Percentiles rank a stretch among this genome's conserved stretches.
phyloP scores from a whole-genome alignment of 306 rosid genomes.

The Cicer yamashitae region DNA sequence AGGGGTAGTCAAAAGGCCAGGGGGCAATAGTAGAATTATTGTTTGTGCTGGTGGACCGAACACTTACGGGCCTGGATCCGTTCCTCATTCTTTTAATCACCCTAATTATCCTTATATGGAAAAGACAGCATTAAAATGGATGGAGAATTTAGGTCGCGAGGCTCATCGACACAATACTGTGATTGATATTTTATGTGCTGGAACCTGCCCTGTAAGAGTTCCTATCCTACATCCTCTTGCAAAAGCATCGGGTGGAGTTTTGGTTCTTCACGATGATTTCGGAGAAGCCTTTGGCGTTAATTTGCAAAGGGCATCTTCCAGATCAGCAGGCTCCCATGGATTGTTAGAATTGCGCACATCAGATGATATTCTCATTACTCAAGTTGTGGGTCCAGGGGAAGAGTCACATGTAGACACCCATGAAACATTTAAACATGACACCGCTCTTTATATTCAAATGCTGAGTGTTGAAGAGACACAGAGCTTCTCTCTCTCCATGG shows the following conservation, averaged over 20 bases:
- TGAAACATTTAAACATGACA: constrained; percentile 71
- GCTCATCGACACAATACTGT: constrained; percentile 79
- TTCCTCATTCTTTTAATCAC: constrained; percentile 86
- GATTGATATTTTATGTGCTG: constrained; percentile 95
- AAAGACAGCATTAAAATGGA: constrained; percentile 89
- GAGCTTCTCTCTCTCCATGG: constrained; percentile 84
- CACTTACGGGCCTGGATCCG: constrained; percentile 96
- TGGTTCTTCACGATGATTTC: constrained; percentile 96
- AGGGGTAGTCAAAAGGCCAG: constrained; percentile 84
- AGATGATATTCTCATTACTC: constrained; percentile 81
- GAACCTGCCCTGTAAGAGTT: constrained; percentile 96
- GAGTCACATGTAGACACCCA: constrained; percentile 86
- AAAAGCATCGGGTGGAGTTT: constrained; percentile 93
- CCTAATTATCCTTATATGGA: constrained; percentile 96
- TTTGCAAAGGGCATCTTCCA: constrained; percentile 91
- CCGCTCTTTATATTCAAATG: constrained; percentile 83
- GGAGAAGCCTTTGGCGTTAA: constrained; percentile 99
- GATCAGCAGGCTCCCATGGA: constrained; percentile 94
- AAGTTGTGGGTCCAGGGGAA: constrained; percentile 94
- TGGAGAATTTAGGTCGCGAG: constrained; percentile 88
- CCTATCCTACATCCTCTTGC: constrained; percentile 96
- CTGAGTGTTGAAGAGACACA: constrained; percentile 92
- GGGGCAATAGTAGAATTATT: constrained; percentile 88
- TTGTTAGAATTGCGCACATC: constrained; percentile 83
- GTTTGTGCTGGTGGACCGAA: constrained; percentile 97